Conservation (phyloP, 164 flowering plant genomes). For the Vitis vinifera region DNA sequence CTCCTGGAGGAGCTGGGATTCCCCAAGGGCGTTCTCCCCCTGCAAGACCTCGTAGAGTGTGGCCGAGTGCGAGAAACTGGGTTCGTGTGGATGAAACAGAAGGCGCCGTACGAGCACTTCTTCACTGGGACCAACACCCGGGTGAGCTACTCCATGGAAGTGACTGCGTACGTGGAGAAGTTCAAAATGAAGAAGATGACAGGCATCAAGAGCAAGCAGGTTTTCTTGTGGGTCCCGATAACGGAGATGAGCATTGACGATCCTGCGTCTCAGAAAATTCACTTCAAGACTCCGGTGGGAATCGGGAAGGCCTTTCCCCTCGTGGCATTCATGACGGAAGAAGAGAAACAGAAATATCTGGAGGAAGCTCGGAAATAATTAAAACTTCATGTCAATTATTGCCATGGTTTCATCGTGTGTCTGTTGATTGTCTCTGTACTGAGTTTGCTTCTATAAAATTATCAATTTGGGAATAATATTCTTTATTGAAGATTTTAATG, state of each 20-base stretch:
- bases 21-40: constrained; percentile 74
- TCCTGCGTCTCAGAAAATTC: constrained; percentile 35
- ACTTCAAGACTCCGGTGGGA: constrained; percentile 61
- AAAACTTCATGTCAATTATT: too few relatives aligned
- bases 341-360: constrained; percentile 42
- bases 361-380: constrained; percentile 15
- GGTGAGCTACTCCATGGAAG: constrained; percentile 72
- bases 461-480: too few relatives aligned
- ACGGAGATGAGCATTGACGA: constrained; percentile 79
- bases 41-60: constrained; percentile 75
- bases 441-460: too few relatives aligned
- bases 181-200: constrained; percentile 75
- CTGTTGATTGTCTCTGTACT: too few relatives aligned
- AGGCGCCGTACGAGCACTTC: constrained; percentile 71
- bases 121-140: constrained; percentile 53
- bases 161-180: constrained; percentile 80
- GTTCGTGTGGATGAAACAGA: constrained; percentile 91
- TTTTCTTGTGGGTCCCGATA: constrained; percentile 81
- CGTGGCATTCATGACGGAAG: constrained; percentile 51
- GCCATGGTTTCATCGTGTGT: too few relatives aligned
- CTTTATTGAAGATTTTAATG: too few relatives aligned
- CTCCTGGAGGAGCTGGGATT: constrained; percentile 79
- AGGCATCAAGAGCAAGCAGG: constrained; percentile 76
- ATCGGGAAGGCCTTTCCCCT: constrained; percentile 51
- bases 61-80: constrained; percentile 78